Evolutionary conservation across 768 basidiomycete species (phyloP).

Genomic region (Hypholoma fasciculare): DNA sequence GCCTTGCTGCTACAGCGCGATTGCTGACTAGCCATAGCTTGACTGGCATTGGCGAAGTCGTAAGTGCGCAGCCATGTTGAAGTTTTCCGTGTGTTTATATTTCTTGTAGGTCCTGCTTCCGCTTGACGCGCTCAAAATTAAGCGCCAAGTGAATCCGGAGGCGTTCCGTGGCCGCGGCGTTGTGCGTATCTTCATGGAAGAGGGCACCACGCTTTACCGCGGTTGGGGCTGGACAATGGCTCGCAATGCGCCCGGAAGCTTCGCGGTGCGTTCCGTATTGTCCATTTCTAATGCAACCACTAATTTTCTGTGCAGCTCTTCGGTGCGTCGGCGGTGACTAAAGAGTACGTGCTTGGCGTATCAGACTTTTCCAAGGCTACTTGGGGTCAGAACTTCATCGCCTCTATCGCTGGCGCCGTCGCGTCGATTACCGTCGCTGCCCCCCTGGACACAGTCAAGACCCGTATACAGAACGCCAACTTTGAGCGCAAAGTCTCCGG

Average conservation of each 20-base stretch:
- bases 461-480: constrained; percentile 97
- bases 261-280: constrained; percentile 65
- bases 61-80: constrained; percentile 30
- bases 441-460: constrained; percentile 95
- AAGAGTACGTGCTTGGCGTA: constrained; percentile 90
- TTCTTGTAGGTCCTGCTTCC: constrained; percentile 78
- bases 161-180: constrained; percentile 95
- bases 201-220: constrained; percentile 89
- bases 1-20: neutral
- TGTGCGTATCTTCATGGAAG: constrained; percentile 86
- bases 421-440: constrained; percentile 96
- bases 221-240: constrained; percentile 99
- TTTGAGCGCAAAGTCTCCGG: constrained; percentile 87
- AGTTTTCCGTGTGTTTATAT: too few species aligned
- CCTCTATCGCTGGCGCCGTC: constrained; percentile 91
- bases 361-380: constrained; percentile 93
- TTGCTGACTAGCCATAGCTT: constrained; percentile 36
- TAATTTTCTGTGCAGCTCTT: constrained; percentile 67
- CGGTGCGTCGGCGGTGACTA: constrained; percentile 92
- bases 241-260: constrained; percentile 93
- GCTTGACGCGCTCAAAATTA: constrained; percentile 96
- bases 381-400: constrained; percentile 96
- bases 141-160: constrained; percentile 97
- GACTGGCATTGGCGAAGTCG: constrained; percentile 94
- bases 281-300: neutral